Evolutionary conservation across 192 early-diverging fungal species (phyloP), one percentile per base, ranked within the genome.

Genomic region (Coemansia sp.): DNA sequence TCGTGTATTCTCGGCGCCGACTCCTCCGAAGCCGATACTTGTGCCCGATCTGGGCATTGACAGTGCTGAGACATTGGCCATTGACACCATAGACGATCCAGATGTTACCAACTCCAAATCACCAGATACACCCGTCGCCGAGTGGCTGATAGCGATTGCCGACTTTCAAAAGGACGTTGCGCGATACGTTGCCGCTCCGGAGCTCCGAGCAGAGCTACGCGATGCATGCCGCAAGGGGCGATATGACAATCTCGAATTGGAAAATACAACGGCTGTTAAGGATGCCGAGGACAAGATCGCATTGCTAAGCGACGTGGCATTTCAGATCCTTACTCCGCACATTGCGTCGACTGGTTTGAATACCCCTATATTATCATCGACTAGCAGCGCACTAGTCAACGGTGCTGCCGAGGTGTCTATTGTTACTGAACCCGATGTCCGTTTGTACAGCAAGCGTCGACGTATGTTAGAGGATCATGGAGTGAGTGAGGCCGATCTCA

Each of bases 101-200:
- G 51, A 13, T 14, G 21, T 51, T 21, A 21, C 17, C 67, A 63
- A 16, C 40, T 29, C 6, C 62, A 73, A 61, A 73, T 73, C 44
- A 13, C 56, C n/a, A 40, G 40, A 2, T 64, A 72, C 46, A 42
- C 66, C 71, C 7, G 63, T 73, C 1, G 59, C 64, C 8, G 74
- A 81, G 48, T 81, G 79, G 79, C 63, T 81, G 31, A 62, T 70
- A 59, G 65, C 79, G 19, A 76, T 81, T 35, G 70, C 72, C 21
- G 68, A 74, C 6, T 73, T 76, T 29, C 79, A 76, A 51, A 70
- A 81, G 70, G 74, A 76, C 37, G 74, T 76, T 48, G 79, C 70
- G 59, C 79, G 68, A 3, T 70, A 68, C 62, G 40, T 73, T 17
- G 69, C 51, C 31, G 21, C 19, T 31, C 51, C 51, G 13, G 51